These are phyloP conservation scores for Brettanomyces custersianus DNA, from an alignment of 805 yeast species.

Conservation along the genomic window DNA sequence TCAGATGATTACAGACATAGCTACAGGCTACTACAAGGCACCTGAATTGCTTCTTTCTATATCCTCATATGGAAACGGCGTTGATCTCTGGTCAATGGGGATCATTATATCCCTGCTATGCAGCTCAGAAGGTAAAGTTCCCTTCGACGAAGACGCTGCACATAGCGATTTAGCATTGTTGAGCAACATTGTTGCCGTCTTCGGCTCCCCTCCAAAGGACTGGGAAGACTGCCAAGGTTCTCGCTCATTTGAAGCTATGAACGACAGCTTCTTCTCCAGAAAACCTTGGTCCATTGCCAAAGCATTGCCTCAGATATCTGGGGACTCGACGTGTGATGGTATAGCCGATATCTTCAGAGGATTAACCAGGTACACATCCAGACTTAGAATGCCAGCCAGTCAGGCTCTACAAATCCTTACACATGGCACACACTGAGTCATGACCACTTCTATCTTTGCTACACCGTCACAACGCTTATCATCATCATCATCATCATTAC, in stretches of 20 bases:
- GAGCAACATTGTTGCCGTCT: constrained; percentile 40
- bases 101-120: constrained; percentile 49
- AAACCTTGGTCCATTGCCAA: constrained; percentile 13
- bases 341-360: constrained; percentile 25
- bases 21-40: constrained; percentile 61
- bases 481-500: too few relatives aligned
- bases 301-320: constrained; percentile 27
- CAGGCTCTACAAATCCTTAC: constrained; percentile 14
- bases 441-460: too few relatives aligned
- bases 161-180: constrained; percentile 51
- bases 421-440: too few relatives aligned
- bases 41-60: constrained; percentile 65
- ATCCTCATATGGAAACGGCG: constrained; percentile 39
- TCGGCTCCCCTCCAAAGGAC: constrained; percentile 54
- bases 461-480: too few relatives aligned
- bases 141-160: constrained; percentile 30
- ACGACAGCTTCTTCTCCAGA: constrained; percentile 17
- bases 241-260: constrained; percentile 26
- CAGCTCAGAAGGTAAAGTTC: constrained; percentile 28
- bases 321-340: constrained; percentile 6
- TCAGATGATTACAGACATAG: constrained; percentile 44
- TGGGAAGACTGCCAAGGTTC: constrained; percentile 38
- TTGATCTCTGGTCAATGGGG: constrained; percentile 72
- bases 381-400: constrained; percentile 23
- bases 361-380: constrained; percentile 36